Evolutionary conservation across 306 rosid species (phyloP).

Genomic region (Notholithocarpus densiflorus): DNA sequence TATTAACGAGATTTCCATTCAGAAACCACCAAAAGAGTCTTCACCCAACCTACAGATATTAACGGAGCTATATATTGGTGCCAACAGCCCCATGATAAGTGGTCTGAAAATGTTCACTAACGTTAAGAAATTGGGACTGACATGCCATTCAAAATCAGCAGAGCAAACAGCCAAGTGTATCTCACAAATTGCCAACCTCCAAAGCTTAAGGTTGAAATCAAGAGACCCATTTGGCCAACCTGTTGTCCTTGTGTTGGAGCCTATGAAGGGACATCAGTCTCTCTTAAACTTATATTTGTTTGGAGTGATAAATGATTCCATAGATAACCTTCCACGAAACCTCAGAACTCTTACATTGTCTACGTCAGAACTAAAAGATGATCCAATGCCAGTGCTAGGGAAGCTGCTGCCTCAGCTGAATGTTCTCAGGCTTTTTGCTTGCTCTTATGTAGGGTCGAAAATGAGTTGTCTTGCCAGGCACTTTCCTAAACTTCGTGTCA

Average conservation of each 20-base stretch:
- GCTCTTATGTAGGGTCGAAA: not conserved
- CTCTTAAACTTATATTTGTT: not conserved
- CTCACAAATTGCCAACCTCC: not conserved
- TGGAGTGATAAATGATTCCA: not conserved
- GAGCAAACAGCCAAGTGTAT: not conserved
- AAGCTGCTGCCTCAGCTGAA: not conserved
- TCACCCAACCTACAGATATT: not conserved
- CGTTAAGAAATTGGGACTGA: not conserved
- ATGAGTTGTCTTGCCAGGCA: not conserved
- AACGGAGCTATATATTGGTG: not conserved
- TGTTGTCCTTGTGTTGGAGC: not conserved
- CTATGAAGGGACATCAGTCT: not conserved
- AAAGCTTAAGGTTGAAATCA: not conserved
- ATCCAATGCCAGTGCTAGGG: conserved; percentile 7
- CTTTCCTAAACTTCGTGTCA: not conserved
- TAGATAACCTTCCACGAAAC: not conserved
- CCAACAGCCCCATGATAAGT: not conserved
- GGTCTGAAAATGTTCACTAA: not conserved
- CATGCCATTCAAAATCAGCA: not conserved
- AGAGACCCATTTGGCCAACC: not conserved
- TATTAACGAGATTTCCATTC: conserved; percentile 2
- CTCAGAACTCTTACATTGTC: not conserved
- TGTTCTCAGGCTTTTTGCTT: not conserved
- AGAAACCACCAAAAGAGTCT: not conserved
- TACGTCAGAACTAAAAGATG: not conserved